These are phyloP conservation scores for Pascua guehoae DNA, from an alignment of 1,284 basidiomycete species.

Conservation along the genomic window DNA sequence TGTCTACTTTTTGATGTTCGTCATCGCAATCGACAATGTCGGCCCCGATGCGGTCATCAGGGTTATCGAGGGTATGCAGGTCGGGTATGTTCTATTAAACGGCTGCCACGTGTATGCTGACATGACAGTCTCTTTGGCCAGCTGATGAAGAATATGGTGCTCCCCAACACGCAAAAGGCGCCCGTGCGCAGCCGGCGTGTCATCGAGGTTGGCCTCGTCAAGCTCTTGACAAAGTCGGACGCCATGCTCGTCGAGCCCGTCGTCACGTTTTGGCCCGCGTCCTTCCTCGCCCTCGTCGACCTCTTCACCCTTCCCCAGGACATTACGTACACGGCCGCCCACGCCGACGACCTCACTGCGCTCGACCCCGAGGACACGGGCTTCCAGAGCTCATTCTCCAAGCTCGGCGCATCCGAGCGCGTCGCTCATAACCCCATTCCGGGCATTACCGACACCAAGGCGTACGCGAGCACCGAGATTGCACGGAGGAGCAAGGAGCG, in stretches of 20 bases:
- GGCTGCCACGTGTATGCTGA: background rate
- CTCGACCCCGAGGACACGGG: constrained; percentile 86
- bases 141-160: constrained; percentile 71
- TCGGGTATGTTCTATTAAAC: constrained; percentile 58
- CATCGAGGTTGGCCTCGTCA: constrained; percentile 75
- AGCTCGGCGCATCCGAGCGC: constrained; percentile 71
- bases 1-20: constrained; percentile 71
- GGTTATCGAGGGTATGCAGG: constrained; percentile 78
- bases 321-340: constrained; percentile 53
- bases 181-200: constrained; percentile 78
- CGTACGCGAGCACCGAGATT: constrained; percentile 45
- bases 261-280: constrained; percentile 64
- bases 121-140: constrained; percentile 73
- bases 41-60: constrained; percentile 76
- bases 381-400: constrained; percentile 90
- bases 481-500: constrained; percentile 35
- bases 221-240: constrained; percentile 69
- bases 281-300: constrained; percentile 70
- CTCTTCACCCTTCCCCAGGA: constrained; percentile 72
- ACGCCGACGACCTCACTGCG: constrained; percentile 55
- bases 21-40: constrained; percentile 68
- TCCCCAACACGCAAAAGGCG: constrained; percentile 77
- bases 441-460: constrained; percentile 48
- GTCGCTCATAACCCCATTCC: constrained; percentile 48
- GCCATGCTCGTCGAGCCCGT: constrained; percentile 64